A percentile compares a stretch with the other conserved stretches of the same genome.
phyloP scores from a whole-genome alignment of 2,329 filamentous ascomycete genomes.

The Epichloe sibirici region DNA sequence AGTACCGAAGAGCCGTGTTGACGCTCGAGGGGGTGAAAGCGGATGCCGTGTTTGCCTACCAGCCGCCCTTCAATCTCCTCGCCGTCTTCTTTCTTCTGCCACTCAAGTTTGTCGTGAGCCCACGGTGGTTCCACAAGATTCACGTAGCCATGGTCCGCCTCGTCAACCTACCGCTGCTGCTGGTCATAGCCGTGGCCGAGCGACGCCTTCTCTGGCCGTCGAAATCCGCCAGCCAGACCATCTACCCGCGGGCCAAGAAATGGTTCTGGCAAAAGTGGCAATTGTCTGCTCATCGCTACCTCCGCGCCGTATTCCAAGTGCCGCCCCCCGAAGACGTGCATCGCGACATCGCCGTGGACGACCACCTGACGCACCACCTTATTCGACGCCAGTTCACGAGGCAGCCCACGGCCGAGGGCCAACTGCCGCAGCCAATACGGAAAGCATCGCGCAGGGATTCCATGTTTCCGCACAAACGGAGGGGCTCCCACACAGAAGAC shows the following conservation, averaged over 20 bases:
- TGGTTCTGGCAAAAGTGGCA: slow-evolving; percentile 56
- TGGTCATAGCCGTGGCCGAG: slow-evolving; percentile 60
- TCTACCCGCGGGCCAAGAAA: slow-evolving; percentile 16
- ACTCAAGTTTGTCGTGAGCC: slow-evolving; percentile 64
- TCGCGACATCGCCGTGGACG: slow-evolving; percentile 45
- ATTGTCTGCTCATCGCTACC: slow-evolving; percentile 59
- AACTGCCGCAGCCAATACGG: slow-evolving; percentile 12
- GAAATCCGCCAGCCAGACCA: slow-evolving; percentile 9
- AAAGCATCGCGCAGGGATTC: slow-evolving; percentile 40
- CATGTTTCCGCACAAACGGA: slow-evolving; percentile 40
- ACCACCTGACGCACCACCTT: slow-evolving; percentile 44
- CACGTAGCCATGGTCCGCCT: slow-evolving; percentile 65
- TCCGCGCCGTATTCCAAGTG: slow-evolving; percentile 61
- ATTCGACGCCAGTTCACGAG: slow-evolving; percentile 44
- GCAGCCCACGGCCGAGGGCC: slow-evolving; percentile 24
- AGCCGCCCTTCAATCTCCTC: slow-evolving; percentile 72
- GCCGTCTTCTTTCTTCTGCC: slow-evolving; percentile 64
- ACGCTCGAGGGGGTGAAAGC: slow-evolving; percentile 80
- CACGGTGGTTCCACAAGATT: slow-evolving; percentile 83
- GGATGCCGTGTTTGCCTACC: slow-evolving; percentile 72
- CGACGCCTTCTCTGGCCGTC: slow-evolving; percentile 52
- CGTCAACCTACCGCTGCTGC: slow-evolving; percentile 63
- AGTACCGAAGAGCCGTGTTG: slow-evolving; percentile 68
- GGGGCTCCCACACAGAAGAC: slow-evolving; percentile 34
- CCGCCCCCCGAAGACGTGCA: slow-evolving; percentile 51